Base-by-base conservation (phyloP, 2,329 filamentous ascomycete species). In the Ceratocystis ficicola region DNA sequence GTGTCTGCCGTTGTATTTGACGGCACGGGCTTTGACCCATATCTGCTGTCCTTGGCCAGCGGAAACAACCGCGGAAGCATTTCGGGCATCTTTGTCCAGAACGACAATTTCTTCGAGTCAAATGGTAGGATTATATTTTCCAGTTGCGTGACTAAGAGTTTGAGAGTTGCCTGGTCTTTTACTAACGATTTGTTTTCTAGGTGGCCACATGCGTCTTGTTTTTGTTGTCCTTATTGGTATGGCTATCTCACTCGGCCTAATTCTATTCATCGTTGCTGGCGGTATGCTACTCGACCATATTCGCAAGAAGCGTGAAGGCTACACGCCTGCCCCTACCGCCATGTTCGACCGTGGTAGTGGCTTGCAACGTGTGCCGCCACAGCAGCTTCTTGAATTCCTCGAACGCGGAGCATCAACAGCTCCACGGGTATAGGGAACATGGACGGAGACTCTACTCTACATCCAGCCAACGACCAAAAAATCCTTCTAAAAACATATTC, bases 1-100 rank as follows among this genome's bases (percentile, higher is more conserved):
- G 90, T 88, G 5, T 95, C 93, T 15, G 91, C 90, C 7, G 93
- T 86, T 6, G 78, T 96, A 32, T 99, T 89, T 78, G 90, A 97
- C 72, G 94, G 94, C 71, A 90, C 86, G 10, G 77, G 79, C 2
- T 85, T 93, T 73, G 80, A 80, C 63, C 93, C 94, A 0, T 96
- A 93, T 74, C 82, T 90, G 50, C 81, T 99, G 52, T 89, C 92
- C 1, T 87, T 84, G 59, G 87, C 81, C 67, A 76, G 81, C 12
- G 80, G 85, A 71, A 85, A 85, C 67, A 79, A 80, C 12, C 78
- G 83, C 10, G 90, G 92, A 62, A 92, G 85, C 71, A 83, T 99
- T 71, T 86, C 88, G 44, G 85, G 84, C 70, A 81, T 97, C 68
- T 95, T 99, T 74, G 88, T 92, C 10, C 86, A 95, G 76, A 87